These are phyloP conservation scores for Suillus placidus DNA, from an alignment of 768 basidiomycete genomes.

Conservation along the genomic window DNA sequence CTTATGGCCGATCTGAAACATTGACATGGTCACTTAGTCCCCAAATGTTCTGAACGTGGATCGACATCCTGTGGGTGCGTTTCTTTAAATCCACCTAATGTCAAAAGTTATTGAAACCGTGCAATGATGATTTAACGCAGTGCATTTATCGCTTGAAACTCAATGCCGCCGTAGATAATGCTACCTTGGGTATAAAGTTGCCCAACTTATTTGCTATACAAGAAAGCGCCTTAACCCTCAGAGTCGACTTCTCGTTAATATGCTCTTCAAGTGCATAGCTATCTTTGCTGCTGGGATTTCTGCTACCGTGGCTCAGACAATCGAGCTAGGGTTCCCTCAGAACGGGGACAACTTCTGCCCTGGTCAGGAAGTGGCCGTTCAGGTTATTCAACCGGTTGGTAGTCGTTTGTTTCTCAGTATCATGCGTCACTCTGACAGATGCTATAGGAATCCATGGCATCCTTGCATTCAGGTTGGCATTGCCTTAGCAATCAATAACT, in stretches of 20 bases:
- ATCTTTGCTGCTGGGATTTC: constrained; percentile 14
- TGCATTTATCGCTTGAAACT: background rate
- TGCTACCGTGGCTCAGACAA: constrained; percentile 30
- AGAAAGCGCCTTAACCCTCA: background rate
- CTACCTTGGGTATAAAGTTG: background rate
- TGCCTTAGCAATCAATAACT: constrained; percentile 27
- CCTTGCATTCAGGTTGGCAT: constrained; percentile 34
- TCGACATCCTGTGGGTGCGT: background rate
- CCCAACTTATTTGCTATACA: background rate
- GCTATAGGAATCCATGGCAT: constrained; percentile 21
- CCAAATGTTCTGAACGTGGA: background rate
- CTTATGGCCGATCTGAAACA: background rate
- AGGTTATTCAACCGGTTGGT: constrained; percentile 28
- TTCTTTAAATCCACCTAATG: no score
- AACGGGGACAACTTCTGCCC: constrained; percentile 19
- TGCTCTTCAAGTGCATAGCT: constrained; percentile 9
- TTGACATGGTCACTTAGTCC: background rate
- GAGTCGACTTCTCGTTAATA: background rate
- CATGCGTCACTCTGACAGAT: background rate
- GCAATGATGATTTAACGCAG: background rate
- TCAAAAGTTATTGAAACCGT: background rate
- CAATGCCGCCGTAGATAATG: background rate
- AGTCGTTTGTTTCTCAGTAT: background rate
- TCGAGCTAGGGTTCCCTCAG: constrained; percentile 26
- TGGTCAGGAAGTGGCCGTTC: constrained; percentile 24